Base-by-base conservation (phyloP, 192 early-diverging fungal species). In the Chytriomyces confervae region DNA sequence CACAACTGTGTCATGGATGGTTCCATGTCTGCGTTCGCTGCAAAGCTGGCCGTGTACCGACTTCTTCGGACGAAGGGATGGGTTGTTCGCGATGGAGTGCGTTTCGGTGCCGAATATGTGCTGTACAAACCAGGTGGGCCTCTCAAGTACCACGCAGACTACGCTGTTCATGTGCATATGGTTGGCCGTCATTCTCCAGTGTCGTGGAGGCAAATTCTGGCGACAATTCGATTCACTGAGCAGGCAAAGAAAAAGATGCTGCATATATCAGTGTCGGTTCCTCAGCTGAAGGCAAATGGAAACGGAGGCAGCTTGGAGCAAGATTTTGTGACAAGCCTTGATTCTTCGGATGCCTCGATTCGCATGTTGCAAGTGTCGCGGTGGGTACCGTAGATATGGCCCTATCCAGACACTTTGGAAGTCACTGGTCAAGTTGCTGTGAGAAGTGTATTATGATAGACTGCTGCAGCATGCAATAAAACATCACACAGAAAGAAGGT, bases 81-180 rank as follows among this genome's bases (percentile, higher is more conserved):
- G 69, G 69, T 70, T 29, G 69, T 70, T 7, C 47, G 69, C 1
- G 69, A 70, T 29, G 69, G 69, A 8, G 27, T 70, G 24, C 23
- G 45, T 23, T 70, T 70, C 27, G 69, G 20, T 48, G n/a, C n/a
- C 50, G 69, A 70, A 23, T 70, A 23, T 23, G 69, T 70, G 7
- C 20, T 70, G 16, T 70, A 70, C 69, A 70, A 70, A 50, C 46
- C 47, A 3, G 69, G 69, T 27, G 69, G 69, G 50, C 69, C 69
- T 6, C 20, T 24, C 16, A 8, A 8, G n/a, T 70, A 70, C 36
- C 69, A 70, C 27, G 69, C 69, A 18, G 69, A 70, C 49, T 70
- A 70, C 51, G n/a, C 69, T 27, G 66, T 67, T 9, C 7, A 18
- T 67, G 47, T 53, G 45, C 13, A n/a, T 20, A 47, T 45, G 11